Evolutionary conservation across 2,329 filamentous ascomycete genomes (phyloP), one percentile per base, ranked within the genome.

Genomic region (Clonostachys rhizophaga): DNA sequence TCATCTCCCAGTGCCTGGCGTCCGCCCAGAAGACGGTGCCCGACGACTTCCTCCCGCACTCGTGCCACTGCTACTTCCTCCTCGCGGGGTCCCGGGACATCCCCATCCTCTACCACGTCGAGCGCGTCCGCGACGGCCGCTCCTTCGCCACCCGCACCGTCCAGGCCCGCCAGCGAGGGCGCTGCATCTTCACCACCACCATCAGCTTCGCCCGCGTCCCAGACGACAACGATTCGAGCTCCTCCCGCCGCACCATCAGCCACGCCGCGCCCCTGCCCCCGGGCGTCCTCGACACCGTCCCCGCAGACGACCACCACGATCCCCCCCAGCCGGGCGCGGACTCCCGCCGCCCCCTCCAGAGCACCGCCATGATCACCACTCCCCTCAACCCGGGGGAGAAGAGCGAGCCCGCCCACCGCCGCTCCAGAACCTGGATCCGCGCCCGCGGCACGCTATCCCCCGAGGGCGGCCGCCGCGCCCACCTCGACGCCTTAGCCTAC

Each of bases 11-110:
- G 75, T 91, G 81, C 59, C 84, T 96, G 24, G 80, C 87, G 42
- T 90, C 94, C 3, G 94, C 90, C 20, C 91, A 96, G 66, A 82
- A 84, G 61, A 99, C 94, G 9, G 89, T 99, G 3, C 86, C 87
- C 0, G 65, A 74, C 24, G 76, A 88, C 62, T 96, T 96, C 68
- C 80, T 84, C 50, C 83, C 94, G 44, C 94, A 99, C 74, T 92
- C 87, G 62, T 96, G 95, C 87, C 94, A 99, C 78, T 97, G 94
- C 79, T 99, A 97, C 74, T 99, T 99, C 67, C 84, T 99, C 34
- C 83, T 97, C 3, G 91, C 92, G 5, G 94, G 94, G 30, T 88
- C 92, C 60, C 87, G 50, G 8, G 24, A 24, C 24, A 86, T 94
- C 16, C 92, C 94, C 34, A 87, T 97, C 54, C 78, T 96, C 52